phyloP scores from a whole-genome alignment of 2,329 filamentous ascomycete species.

The Cercospora canescens region DNA sequence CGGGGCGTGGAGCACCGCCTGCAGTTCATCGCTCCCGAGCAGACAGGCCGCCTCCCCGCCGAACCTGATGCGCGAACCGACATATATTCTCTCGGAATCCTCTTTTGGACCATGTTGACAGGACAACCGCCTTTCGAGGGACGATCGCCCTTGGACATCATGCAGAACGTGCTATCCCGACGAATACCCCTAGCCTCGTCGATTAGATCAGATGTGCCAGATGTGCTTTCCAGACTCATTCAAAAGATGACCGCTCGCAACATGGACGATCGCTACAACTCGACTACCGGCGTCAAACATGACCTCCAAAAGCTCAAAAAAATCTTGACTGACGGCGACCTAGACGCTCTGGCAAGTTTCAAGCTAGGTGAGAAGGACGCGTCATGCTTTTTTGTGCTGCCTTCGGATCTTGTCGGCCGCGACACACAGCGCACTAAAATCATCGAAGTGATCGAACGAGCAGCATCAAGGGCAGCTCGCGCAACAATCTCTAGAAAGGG shows the following conservation, averaged over 20 bases:
- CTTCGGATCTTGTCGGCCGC: conserved; percentile 77
- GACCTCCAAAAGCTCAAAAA: conserved; percentile 75
- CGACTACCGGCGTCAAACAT: conserved; percentile 79
- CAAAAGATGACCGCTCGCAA: conserved; percentile 91
- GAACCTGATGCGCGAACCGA: conserved; percentile 91
- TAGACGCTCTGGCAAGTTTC: conserved; percentile 69
- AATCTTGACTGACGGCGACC: conserved; percentile 73
- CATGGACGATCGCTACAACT: conserved; percentile 85
- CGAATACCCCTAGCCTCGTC: conserved; percentile 75
- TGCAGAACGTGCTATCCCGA: conserved; percentile 82
- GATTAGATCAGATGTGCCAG: conserved; percentile 79
- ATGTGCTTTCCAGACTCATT: conserved; percentile 78
- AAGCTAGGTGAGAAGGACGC: conserved; percentile 80
- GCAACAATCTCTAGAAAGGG: conserved; percentile 39
- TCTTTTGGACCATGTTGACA: conserved; percentile 84
- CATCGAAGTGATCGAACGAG: conserved; percentile 72
- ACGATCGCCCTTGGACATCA: conserved; percentile 79
- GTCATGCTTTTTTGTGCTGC: conserved; percentile 88
- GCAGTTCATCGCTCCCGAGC: conserved; percentile 89
- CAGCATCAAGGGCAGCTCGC: conserved; percentile 62
- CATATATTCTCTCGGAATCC: conserved; percentile 85
- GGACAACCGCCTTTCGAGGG: conserved; percentile 80
- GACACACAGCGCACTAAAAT: conserved; percentile 70
- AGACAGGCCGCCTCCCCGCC: conserved; percentile 88
- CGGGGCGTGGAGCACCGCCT: conserved; percentile 85